A percentile compares a stretch with the other conserved stretches of the same genome.
These are phyloP conservation scores for Dactylellina haptotyla DNA, from an alignment of 2,329 filamentous ascomycete species.

Conservation along the genomic window DNA sequence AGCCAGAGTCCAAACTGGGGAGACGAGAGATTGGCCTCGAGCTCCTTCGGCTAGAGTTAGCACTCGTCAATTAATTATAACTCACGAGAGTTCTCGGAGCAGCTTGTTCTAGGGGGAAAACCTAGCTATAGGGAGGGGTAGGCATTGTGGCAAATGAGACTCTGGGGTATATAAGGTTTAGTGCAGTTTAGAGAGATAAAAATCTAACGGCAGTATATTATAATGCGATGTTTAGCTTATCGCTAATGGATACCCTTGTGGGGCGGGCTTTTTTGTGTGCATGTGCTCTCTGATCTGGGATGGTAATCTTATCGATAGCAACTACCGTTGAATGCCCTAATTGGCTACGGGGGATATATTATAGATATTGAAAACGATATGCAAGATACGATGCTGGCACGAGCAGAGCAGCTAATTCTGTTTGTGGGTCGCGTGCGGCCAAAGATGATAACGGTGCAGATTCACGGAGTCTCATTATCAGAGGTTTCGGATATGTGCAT, in stretches of 20 bases:
- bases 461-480: no score
- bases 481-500: no score
- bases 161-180: constrained; percentile 37
- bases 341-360: no score
- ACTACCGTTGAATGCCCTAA: no score
- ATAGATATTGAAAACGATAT: no score
- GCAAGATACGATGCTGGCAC: neutral
- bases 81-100: constrained; percentile 7
- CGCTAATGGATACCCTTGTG: constrained; percentile 2
- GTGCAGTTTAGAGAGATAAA: neutral
- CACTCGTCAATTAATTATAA: constrained; percentile 7
- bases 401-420: neutral
- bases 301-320: constrained; percentile 1
- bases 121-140: neutral
- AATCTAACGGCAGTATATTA: neutral
- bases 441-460: no score
- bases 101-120: constrained; percentile 1
- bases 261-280: neutral
- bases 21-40: constrained; percentile 21
- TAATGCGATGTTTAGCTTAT: neutral
- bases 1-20: neutral
- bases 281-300: neutral
- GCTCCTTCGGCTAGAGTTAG: constrained; percentile 29
- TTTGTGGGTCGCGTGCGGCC: neutral
- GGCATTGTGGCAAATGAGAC: constrained; percentile 13